Evolutionary conservation across 495 filamentous ascomycete species (phyloP).

Genomic region (Xylaria bambusicola): DNA sequence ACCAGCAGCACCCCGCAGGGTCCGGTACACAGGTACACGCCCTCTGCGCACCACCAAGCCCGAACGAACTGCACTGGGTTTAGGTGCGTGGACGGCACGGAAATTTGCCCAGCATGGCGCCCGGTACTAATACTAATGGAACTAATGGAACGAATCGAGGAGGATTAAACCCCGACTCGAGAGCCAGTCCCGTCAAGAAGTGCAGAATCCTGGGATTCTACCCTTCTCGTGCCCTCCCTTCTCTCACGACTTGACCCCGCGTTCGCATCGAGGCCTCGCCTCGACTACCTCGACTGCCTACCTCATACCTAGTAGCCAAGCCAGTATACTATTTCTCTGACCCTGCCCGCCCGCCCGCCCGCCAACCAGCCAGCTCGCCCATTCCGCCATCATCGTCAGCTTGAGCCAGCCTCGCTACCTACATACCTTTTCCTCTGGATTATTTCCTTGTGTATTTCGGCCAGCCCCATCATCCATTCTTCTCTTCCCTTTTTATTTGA

Average conservation of each 20-base stretch:
- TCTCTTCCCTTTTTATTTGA: slow-evolving; percentile 8
- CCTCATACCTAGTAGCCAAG: too few relatives aligned
- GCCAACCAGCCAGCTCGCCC: too few relatives aligned
- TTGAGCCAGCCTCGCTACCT: slow-evolving; percentile 21
- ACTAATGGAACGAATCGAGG: too few relatives aligned
- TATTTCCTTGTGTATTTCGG: background rate
- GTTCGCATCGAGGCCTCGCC: slow-evolving; percentile 14
- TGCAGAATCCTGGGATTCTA: slow-evolving; percentile 4
- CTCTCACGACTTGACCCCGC: slow-evolving; percentile 19
- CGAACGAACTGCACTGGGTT: too few relatives aligned
- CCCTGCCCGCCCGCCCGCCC: background rate
- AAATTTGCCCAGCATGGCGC: slow-evolving; percentile 16
- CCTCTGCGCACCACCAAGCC: background rate
- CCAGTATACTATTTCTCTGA: background rate
- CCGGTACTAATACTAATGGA: too few relatives aligned
- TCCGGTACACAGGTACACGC: too few relatives aligned
- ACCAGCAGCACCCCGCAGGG: too few relatives aligned
- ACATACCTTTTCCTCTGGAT: background rate
- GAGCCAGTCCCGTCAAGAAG: background rate
- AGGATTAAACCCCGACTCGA: slow-evolving; percentile 1
- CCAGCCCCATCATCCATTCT: too few relatives aligned
- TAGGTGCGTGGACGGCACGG: too few relatives aligned
- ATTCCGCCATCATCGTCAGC: slow-evolving; percentile 11
- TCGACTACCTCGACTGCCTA: background rate
- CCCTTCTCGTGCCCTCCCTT: background rate